Conservation (phyloP, 2,329 filamentous ascomycete genomes). For the Cladophialophora exuberans region DNA sequence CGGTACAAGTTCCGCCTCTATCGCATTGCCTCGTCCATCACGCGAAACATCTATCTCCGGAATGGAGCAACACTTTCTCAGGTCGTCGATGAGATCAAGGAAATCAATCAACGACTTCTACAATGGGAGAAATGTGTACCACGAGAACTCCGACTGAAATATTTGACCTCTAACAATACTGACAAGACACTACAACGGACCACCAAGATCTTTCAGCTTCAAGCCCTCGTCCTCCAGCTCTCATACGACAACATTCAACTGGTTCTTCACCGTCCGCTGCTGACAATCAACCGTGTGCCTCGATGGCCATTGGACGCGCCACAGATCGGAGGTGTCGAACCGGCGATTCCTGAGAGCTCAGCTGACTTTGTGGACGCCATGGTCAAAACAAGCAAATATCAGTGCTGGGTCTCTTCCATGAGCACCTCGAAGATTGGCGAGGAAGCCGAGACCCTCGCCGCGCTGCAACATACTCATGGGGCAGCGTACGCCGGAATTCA, state of each 20-base stretch:
- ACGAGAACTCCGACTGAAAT: conserved; percentile 20
- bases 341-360: not conserved
- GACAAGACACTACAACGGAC: conserved; percentile 8
- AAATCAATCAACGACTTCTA: conserved; percentile 18
- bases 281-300: conserved; percentile 35
- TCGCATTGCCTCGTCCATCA: conserved; percentile 22
- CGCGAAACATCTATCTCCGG: conserved; percentile 22
- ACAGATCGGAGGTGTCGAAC: not conserved
- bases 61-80: conserved; percentile 14
- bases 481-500: conserved; percentile 51
- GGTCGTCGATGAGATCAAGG: conserved; percentile 19
- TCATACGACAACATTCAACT: conserved; percentile 50
- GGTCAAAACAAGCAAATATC: conserved; percentile 27
- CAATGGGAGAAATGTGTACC: conserved; percentile 26
- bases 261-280: conserved; percentile 46
- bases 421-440: conserved; percentile 42
- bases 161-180: conserved; percentile 4
- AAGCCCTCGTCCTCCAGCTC: conserved; percentile 46
- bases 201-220: conserved; percentile 34
- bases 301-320: conserved; percentile 4
- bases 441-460: conserved; percentile 38
- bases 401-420: conserved; percentile 41
- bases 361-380: conserved; percentile 11
- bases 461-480: conserved; percentile 47
- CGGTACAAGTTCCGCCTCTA: conserved; percentile 29